Conservation (phyloP, 192 early-diverging fungal species). For the Coemansia sp. region DNA sequence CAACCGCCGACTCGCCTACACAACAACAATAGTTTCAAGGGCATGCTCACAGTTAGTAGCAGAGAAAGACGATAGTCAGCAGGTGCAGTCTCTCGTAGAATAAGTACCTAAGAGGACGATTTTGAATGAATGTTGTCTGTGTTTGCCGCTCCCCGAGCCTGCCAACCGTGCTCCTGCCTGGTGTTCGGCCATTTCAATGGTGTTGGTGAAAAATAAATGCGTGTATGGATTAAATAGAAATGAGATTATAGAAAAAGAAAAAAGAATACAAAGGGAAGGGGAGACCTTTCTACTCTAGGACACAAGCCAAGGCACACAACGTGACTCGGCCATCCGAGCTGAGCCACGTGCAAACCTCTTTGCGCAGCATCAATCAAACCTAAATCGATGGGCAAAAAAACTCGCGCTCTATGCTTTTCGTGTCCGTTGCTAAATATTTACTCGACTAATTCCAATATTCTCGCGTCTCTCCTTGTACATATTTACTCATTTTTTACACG, state of each 20-base stretch:
- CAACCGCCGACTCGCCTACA: constrained; percentile 89
- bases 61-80: background rate
- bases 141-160: constrained; percentile 27
- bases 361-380: background rate
- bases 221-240: background rate
- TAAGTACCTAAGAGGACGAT: constrained; percentile 87
- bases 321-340: constrained; percentile 3
- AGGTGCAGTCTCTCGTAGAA: background rate
- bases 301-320: constrained; percentile 5
- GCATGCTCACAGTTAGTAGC: background rate
- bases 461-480: background rate
- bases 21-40: background rate
- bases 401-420: background rate
- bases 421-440: background rate
- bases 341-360: background rate
- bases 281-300: too few species aligned
- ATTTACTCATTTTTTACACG: background rate
- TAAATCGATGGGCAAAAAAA: background rate
- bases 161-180: constrained; percentile 6
- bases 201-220: background rate
- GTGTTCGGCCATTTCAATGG: constrained; percentile 20
- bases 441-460: background rate
- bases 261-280: background rate
- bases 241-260: background rate
- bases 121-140: constrained; percentile 87